phyloP scores from a whole-genome alignment of 192 early-diverging fungal species.

The Coemansia umbellata region DNA sequence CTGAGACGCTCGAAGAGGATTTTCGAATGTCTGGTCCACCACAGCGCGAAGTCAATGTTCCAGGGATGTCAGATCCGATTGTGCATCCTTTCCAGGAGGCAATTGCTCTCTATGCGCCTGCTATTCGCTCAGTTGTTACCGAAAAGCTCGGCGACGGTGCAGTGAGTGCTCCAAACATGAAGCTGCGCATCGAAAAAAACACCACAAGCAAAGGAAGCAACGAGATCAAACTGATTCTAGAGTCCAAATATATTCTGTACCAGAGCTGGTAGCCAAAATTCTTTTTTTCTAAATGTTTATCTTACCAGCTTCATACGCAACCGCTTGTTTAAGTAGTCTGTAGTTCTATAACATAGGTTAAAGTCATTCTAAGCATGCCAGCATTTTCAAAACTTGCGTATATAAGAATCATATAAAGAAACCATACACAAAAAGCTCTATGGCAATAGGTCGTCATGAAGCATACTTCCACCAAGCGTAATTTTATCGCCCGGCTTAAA shows the following conservation, averaged over 20 bases:
- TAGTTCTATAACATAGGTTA: too few species aligned
- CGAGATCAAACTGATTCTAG: conserved; percentile 28
- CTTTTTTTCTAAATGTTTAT: too few species aligned
- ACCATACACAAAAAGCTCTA: too few species aligned
- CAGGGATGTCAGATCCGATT: conserved; percentile 15
- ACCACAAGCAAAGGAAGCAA: conserved; percentile 3
- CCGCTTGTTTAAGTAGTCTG: too few species aligned
- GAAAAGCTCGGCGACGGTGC: conserved; percentile 47
- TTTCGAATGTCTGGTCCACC: conserved; percentile 42
- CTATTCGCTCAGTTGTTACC: conserved; percentile 30
- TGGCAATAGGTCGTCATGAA: conserved; percentile 48
- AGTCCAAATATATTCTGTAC: conserved; percentile 27
- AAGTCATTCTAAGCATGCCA: too few species aligned
- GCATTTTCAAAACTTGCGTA: too few species aligned
- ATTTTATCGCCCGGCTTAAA: conserved; percentile 96
- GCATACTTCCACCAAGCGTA: conserved; percentile 67
- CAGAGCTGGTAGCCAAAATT: conserved; percentile 31
- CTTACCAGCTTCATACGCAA: too few species aligned
- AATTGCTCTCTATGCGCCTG: conserved; percentile 39
- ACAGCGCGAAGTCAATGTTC: conserved; percentile 1
- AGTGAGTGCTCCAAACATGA: conserved; percentile 23
- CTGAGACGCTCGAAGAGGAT: conserved; percentile 42
- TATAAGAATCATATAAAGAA: too few species aligned
- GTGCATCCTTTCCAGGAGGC: conserved; percentile 39
- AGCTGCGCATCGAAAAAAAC: conserved; percentile 34